Base-by-base conservation (phyloP, 805 yeast species). In the Lachancea cidri region DNA sequence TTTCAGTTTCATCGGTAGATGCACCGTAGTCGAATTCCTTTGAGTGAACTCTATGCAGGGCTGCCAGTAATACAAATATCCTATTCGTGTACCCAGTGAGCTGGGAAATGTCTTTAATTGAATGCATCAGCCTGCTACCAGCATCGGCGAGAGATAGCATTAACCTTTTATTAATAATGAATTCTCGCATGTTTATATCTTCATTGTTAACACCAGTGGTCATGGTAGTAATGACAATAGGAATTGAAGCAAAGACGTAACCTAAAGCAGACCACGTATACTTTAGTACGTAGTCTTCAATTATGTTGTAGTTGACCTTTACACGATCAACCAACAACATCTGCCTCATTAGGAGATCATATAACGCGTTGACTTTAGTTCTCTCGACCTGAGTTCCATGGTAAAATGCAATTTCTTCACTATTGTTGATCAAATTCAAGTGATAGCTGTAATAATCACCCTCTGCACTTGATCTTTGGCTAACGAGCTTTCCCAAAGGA, bases 251-350 rank as follows among this genome's bases (percentile, higher is more conserved):
- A 66, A 86, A 88, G 17, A 88, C 64, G 59, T 87, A 88, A n/a
- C 97, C 96, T 65, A 89, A 74, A 0, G 94, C 96, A 3, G 96
- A 87, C 97, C 97, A 89, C 9, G 91, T 79, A 57, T 86, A 87
- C 65, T 88, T 89, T 61, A 89, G 73, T 36, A 88, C 77, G 55
- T 87, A 86, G 57, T 87, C 94, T 66, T 89, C 96, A 44, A 84
- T 62, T 46, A 86, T 70, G 38, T 80, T 81, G 60, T 87, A 89
- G 8, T 72, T 65, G 42, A 85, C 80, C 45, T 83, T 76, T 31
- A 74, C 69, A 45, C 75, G 70, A 50, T 79, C 76, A 43, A 80
- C 76, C 40, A 68, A 67, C 35, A 71, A 62, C 42, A 78, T 66
- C 47, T 81, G 86, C 20, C 65, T 60, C 57, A 72, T 71, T 49